phyloP scores from a whole-genome alignment of 2,329 filamentous ascomycete species.

The Calonectria hawksworthii region DNA sequence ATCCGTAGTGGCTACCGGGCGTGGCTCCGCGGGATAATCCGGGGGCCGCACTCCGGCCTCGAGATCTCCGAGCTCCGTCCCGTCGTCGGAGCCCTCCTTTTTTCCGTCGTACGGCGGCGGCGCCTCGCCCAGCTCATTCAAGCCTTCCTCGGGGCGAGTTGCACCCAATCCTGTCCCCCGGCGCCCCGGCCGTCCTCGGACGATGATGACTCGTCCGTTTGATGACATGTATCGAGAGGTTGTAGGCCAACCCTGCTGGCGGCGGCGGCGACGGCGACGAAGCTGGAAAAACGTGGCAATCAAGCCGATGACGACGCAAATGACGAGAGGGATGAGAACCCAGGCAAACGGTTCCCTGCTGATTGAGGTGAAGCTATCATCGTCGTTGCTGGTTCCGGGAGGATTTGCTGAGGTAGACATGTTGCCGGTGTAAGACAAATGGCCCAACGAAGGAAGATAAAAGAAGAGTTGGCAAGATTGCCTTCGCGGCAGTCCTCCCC shows the following conservation, averaged over 20 bases:
- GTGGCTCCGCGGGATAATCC: constrained; percentile 46
- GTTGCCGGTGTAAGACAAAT: neutral
- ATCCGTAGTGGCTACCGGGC: constrained; percentile 39
- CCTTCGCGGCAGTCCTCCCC: neutral
- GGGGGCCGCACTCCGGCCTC: constrained; percentile 47
- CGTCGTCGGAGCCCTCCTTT: constrained; percentile 39
- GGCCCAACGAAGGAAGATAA: neutral
- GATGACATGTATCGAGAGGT: constrained; percentile 17
- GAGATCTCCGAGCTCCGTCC: constrained; percentile 44
- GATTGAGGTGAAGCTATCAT: constrained; percentile 42
- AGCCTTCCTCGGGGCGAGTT: constrained; percentile 62
- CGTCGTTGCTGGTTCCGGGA: constrained; percentile 22
- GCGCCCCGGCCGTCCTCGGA: constrained; percentile 26
- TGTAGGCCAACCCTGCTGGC: constrained; percentile 30
- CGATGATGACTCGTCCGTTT: constrained; percentile 36
- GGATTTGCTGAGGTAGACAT: constrained; percentile 9
- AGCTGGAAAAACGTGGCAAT: constrained; percentile 59
- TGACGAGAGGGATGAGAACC: constrained; percentile 64
- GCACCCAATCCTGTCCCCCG: constrained; percentile 40
- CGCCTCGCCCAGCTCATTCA: constrained; percentile 75
- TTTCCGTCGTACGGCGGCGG: constrained; percentile 71
- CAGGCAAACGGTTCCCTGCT: constrained; percentile 69
- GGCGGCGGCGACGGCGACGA: constrained; percentile 53
- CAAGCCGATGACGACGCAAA: constrained; percentile 58
- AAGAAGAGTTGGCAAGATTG: neutral